Evolutionary conservation across 148 eudicot genomes (phyloP).

Genomic region (Fagopyrum tataricum): DNA sequence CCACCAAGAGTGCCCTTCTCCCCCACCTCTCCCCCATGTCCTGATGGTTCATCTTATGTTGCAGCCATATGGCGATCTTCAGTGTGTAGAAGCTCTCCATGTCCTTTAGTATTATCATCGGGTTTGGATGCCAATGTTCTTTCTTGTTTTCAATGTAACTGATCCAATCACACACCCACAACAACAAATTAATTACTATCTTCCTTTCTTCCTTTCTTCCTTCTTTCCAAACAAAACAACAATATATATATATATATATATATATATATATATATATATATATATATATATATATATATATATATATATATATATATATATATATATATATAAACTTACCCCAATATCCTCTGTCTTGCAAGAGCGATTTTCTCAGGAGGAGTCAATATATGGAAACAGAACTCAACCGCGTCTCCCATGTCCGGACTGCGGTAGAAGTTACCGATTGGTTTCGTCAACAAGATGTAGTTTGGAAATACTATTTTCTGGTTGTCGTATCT

Average conservation of each 20-base stretch:
- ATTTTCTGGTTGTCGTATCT: slow-evolving; percentile 75
- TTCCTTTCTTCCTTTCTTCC: no score
- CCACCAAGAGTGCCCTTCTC: slow-evolving; percentile 57
- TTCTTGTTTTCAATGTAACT: slow-evolving; percentile 86
- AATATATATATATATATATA: no score
- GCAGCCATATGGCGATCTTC: slow-evolving; percentile 55
- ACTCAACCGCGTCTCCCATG: slow-evolving; percentile 70
- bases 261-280: no score
- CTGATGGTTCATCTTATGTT: slow-evolving; percentile 81
- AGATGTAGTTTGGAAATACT: slow-evolving; percentile 62
- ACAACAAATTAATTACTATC: neutral
- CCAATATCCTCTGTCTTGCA: slow-evolving; percentile 44
- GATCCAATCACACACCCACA: slow-evolving; percentile 11
- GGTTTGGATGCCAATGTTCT: slow-evolving; percentile 61
- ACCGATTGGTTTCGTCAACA: slow-evolving; percentile 75
- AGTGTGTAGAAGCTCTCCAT: slow-evolving; percentile 67
- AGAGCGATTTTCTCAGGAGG: slow-evolving; percentile 57
- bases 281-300: no score
- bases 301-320: no score
- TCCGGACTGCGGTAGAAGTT: slow-evolving; percentile 80
- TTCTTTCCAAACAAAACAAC: neutral
- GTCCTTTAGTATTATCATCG: slow-evolving; percentile 57
- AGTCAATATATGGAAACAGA: slow-evolving; percentile 59
- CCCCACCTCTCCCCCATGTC: slow-evolving; percentile 42
- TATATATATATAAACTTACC: no score